Evolutionary conservation across 768 basidiomycete genomes (phyloP).

Genomic region (Russula olivacea): DNA sequence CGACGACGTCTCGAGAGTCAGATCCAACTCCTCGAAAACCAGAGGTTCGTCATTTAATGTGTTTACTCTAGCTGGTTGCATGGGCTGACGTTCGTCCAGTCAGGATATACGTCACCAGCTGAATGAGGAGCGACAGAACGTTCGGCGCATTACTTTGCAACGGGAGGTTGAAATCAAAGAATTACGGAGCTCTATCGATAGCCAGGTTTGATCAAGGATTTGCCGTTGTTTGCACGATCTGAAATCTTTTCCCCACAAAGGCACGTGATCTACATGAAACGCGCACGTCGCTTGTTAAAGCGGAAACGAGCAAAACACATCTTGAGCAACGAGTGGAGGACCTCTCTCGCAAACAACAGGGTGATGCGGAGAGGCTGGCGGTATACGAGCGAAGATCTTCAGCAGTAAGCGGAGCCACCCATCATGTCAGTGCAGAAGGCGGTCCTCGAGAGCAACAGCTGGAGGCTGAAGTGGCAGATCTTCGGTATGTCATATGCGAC

Average conservation of each 20-base stretch:
- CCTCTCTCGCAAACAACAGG: conserved; percentile 57
- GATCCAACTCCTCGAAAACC: conserved; percentile 68
- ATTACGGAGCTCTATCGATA: conserved; percentile 65
- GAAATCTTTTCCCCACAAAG: conserved; percentile 33
- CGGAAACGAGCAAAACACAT: conserved; percentile 74
- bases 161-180: conserved; percentile 78
- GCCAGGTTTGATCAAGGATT: conserved; percentile 35
- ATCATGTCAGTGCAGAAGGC: conserved; percentile 38
- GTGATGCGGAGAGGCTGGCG: conserved; percentile 79
- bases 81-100: conserved; percentile 34
- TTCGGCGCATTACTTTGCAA: conserved; percentile 70
- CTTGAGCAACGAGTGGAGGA: conserved; percentile 67
- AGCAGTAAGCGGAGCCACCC: conserved; percentile 31
- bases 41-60: conserved; percentile 48
- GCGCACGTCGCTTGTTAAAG: conserved; percentile 62
- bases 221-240: neutral
- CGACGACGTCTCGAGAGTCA: conserved; percentile 75
- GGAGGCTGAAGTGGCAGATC: too few species aligned
- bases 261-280: conserved; percentile 57
- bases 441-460: conserved; percentile 70
- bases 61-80: neutral
- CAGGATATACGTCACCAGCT: conserved; percentile 70
- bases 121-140: conserved; percentile 63
- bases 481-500: too few species aligned
- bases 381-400: conserved; percentile 78